These are phyloP conservation scores for Spathaspora sp. DNA, from an alignment of 805 yeast genomes.

Conservation along the genomic window DNA sequence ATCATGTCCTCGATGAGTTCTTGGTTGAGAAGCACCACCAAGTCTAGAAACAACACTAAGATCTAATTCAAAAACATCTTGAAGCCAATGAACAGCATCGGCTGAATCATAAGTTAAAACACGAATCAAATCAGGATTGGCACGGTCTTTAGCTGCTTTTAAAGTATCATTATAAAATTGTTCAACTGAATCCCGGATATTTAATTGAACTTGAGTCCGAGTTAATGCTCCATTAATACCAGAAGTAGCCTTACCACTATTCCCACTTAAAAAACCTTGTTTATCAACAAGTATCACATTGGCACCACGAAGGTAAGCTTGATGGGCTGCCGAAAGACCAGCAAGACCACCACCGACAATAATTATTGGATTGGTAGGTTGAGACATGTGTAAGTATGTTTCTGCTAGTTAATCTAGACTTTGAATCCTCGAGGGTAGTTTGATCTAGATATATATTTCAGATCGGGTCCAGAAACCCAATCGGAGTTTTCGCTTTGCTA, in stretches of 20 bases:
- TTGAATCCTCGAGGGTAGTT: neutral
- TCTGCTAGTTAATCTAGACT: neutral
- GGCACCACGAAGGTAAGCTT: slow-evolving; percentile 49
- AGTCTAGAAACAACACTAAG: slow-evolving; percentile 66
- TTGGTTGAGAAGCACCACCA: slow-evolving; percentile 78
- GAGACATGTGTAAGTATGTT: neutral
- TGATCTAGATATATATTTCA: neutral
- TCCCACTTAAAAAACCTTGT: slow-evolving; percentile 60
- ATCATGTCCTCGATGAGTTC: slow-evolving; percentile 79
- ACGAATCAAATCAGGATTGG: slow-evolving; percentile 54
- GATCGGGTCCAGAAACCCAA: neutral
- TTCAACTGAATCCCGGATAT: slow-evolving; percentile 54
- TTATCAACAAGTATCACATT: slow-evolving; percentile 54
- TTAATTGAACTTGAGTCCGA: slow-evolving; percentile 47
- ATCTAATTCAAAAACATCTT: slow-evolving; percentile 57
- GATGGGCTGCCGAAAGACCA: slow-evolving; percentile 61
- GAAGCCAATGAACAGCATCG: slow-evolving; percentile 72
- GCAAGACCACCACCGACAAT: slow-evolving; percentile 67
- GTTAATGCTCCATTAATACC: slow-evolving; percentile 76
- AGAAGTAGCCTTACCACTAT: slow-evolving; percentile 64
- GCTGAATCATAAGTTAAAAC: slow-evolving; percentile 61
- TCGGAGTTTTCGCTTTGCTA: neutral
- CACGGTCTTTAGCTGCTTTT: slow-evolving; percentile 60
- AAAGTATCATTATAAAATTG: slow-evolving; percentile 64
- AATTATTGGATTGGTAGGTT: slow-evolving; percentile 41